Conservation (phyloP, 2,329 filamentous ascomycete genomes). For the Balansia obtecta region DNA sequence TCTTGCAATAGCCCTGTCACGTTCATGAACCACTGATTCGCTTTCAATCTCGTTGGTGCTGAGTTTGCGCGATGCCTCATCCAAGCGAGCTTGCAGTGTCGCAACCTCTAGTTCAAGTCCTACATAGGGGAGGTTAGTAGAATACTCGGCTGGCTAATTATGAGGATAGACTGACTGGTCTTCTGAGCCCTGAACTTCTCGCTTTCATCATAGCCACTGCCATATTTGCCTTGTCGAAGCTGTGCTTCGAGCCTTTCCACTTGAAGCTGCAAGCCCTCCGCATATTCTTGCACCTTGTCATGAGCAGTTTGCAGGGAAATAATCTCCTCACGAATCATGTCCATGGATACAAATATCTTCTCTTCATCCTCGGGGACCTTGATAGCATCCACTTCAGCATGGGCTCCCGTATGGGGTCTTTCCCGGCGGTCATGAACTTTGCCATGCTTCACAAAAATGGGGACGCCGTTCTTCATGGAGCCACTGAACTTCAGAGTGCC, state of each 20-base stretch:
- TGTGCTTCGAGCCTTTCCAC: slow-evolving; percentile 37
- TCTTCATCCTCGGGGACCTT: slow-evolving; percentile 41
- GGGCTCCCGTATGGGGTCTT: slow-evolving; percentile 21
- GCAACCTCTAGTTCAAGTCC: slow-evolving; percentile 48
- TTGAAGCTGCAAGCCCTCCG: slow-evolving; percentile 38
- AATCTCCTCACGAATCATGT: slow-evolving; percentile 49
- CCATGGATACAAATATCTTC: slow-evolving; percentile 46
- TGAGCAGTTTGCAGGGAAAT: slow-evolving; percentile 43
- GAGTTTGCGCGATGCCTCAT: slow-evolving; percentile 49
- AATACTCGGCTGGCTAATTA: slow-evolving; percentile 7
- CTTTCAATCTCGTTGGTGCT: slow-evolving; percentile 51
- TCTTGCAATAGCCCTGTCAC: slow-evolving; percentile 51
- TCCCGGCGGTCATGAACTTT: slow-evolving; percentile 32
- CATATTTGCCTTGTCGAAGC: slow-evolving; percentile 31
- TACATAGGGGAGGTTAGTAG: slow-evolving; percentile 14
- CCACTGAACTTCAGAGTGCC: slow-evolving; percentile 40
- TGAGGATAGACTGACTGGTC: slow-evolving; percentile 32
- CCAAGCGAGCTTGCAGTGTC: slow-evolving; percentile 47
- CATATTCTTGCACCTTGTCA: slow-evolving; percentile 41
- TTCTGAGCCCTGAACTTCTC: slow-evolving; percentile 39
- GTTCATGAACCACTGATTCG: slow-evolving; percentile 49
- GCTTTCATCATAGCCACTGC: slow-evolving; percentile 30
- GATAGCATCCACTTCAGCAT: slow-evolving; percentile 38
- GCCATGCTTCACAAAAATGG: slow-evolving; percentile 42
- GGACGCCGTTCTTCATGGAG: slow-evolving; percentile 38